phyloP scores from a whole-genome alignment of 768 basidiomycete species.

The Lentinus brumalis region DNA sequence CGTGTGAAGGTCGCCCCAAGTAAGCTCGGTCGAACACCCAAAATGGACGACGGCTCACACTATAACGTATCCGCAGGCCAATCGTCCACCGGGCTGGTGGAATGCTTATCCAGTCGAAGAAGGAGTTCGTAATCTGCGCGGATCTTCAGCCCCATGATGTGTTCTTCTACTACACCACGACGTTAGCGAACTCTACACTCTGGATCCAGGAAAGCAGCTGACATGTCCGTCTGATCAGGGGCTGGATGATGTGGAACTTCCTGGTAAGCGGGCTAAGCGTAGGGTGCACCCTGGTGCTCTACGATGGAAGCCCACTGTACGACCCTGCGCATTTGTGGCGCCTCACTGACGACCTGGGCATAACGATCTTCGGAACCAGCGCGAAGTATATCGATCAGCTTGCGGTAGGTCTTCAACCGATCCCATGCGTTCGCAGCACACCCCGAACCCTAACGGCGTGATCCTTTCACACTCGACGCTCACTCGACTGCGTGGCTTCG shows the following conservation, averaged over 20 bases:
- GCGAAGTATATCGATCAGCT: constrained; percentile 84
- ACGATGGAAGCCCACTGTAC: constrained; percentile 78
- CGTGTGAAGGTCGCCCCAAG: constrained; percentile 48
- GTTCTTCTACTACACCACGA: constrained; percentile 84
- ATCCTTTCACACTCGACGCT: neutral
- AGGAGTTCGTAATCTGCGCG: constrained; percentile 69
- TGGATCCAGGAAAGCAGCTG: constrained; percentile 4
- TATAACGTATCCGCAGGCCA: constrained; percentile 45
- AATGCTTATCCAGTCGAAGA: constrained; percentile 73
- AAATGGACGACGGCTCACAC: constrained; percentile 10
- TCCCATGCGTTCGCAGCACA: neutral
- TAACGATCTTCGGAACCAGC: constrained; percentile 81
- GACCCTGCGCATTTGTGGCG: constrained; percentile 69
- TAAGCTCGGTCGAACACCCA: constrained; percentile 33
- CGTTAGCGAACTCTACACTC: constrained; percentile 45
- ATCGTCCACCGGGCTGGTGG: constrained; percentile 81
- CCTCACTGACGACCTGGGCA: constrained; percentile 64
- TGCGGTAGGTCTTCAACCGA: constrained; percentile 46
- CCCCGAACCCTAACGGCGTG: constrained; percentile 6
- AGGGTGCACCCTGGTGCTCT: constrained; percentile 74
- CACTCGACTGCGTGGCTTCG: constrained; percentile 12
- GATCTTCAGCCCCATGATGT: constrained; percentile 68
- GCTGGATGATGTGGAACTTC: constrained; percentile 95
- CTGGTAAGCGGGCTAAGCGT: constrained; percentile 64
- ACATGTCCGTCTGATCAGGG: constrained; percentile 40